A percentile compares a stretch with the other conserved stretches of the same genome.
Evolutionary conservation across 2,329 filamentous ascomycete species (phyloP).

Genomic region (Arthrobotrys conoides): DNA sequence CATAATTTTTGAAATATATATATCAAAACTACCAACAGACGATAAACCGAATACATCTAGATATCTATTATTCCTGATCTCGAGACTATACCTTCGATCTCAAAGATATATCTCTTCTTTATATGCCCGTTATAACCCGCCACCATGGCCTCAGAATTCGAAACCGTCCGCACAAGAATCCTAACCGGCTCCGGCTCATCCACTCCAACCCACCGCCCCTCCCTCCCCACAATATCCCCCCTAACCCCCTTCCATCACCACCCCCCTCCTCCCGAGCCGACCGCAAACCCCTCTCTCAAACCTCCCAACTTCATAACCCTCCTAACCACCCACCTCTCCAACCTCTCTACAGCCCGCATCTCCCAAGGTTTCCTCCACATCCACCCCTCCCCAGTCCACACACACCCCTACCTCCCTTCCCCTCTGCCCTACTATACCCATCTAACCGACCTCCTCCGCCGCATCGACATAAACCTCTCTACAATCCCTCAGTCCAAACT

Average conservation of each 20-base stretch:
- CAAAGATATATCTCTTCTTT: neutral
- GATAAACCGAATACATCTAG: too few species aligned
- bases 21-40: too few species aligned
- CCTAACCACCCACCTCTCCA: conserved; percentile 31
- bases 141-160: conserved; percentile 48
- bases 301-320: conserved; percentile 48
- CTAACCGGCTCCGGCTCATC: conserved; percentile 14
- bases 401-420: conserved; percentile 4
- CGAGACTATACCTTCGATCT: too few species aligned
- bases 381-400: conserved; percentile 40
- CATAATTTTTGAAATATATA: too few species aligned
- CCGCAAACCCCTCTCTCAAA: neutral
- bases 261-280: too few species aligned
- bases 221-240: conserved; percentile 7
- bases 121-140: neutral
- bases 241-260: neutral
- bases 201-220: conserved; percentile 2
- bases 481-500: conserved; percentile 28
- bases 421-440: conserved; percentile 17
- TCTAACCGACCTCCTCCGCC: conserved; percentile 55
- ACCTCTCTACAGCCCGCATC: conserved; percentile 41
- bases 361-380: conserved; percentile 55
- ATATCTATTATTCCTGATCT: too few species aligned
- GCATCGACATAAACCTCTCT: conserved; percentile 54
- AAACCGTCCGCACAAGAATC: conserved; percentile 48